Conservation (phyloP, 805 yeast species). For the Blastobotrys terrestris region DNA sequence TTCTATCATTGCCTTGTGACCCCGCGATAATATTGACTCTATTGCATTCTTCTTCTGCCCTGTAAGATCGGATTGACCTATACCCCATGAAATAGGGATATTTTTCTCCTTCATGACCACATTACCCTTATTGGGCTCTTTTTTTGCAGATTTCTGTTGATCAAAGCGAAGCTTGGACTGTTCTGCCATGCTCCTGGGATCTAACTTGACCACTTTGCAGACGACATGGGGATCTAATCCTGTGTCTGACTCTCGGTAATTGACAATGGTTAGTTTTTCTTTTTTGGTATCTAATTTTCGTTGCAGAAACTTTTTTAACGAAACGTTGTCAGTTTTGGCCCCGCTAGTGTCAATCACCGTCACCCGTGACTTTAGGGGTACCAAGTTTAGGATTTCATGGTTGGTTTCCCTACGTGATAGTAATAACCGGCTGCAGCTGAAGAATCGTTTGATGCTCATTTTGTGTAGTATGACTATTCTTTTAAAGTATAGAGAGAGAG, state of each 20-base stretch:
- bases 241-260: conserved; percentile 4
- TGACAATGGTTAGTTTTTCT: conserved; percentile 19
- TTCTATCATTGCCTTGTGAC: conserved; percentile 24
- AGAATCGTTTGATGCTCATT: not conserved
- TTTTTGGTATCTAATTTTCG: conserved; percentile 5
- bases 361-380: conserved; percentile 18
- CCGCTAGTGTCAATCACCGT: conserved; percentile 15
- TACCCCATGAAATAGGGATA: conserved; percentile 29
- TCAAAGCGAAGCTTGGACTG: not conserved
- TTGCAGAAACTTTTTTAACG: conserved; percentile 10
- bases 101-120: conserved; percentile 20
- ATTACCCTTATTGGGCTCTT: conserved; percentile 7
- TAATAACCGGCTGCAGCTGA: not conserved
- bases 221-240: conserved; percentile 21
- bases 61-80: conserved; percentile 27
- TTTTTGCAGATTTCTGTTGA: conserved; percentile 6
- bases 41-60: conserved; percentile 29
- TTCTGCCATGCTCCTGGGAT: not conserved
- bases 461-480: no score
- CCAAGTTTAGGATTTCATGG: conserved; percentile 18
- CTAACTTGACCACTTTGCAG: conserved; percentile 19
- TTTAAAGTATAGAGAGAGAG: no score
- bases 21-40: conserved; percentile 26
- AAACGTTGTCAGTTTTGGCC: conserved; percentile 10
- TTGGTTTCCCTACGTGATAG: conserved; percentile 2